Conservation (phyloP, 1,284 basidiomycete genomes). For the Microbotryum silenes-acaulis region DNA sequence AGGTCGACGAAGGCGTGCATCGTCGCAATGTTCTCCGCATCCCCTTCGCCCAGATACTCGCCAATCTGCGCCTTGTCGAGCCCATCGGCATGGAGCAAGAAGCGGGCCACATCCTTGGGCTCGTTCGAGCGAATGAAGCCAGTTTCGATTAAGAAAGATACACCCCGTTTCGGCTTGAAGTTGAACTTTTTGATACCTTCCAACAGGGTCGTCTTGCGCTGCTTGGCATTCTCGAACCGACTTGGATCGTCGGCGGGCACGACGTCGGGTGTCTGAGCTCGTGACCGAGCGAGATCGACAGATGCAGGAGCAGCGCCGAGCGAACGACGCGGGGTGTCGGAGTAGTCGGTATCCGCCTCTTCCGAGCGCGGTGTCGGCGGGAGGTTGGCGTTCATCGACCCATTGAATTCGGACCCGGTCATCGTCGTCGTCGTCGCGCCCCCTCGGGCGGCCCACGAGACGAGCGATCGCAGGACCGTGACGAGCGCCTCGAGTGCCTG, state of each 20-base stretch:
- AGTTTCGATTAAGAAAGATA: constrained; percentile 78
- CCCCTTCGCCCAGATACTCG: constrained; percentile 93
- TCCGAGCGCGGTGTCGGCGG: background rate
- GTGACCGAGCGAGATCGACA: constrained; percentile 2
- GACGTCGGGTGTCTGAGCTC: constrained; percentile 57
- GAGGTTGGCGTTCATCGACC: background rate
- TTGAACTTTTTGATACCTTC: constrained; percentile 99
- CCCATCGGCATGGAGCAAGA: constrained; percentile 84
- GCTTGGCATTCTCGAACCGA: constrained; percentile 91
- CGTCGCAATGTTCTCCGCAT: constrained; percentile 73
- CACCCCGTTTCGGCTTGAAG: constrained; percentile 90
- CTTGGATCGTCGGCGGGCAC: constrained; percentile 70
- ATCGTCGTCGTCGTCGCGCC: background rate
- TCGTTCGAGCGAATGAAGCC: constrained; percentile 74
- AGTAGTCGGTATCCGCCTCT: constrained; percentile 36
- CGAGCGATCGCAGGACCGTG: constrained; percentile 74
- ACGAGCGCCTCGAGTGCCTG: constrained; percentile 87
- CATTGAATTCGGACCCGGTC: constrained; percentile 3
- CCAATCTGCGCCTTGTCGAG: constrained; percentile 94
- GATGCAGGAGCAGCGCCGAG: background rate
- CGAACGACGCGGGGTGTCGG: too few species aligned
- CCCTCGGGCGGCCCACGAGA: constrained; percentile 61
- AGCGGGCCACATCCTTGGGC: constrained; percentile 75
- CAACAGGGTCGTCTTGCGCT: constrained; percentile 88
- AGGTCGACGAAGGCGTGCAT: constrained; percentile 96